Evolutionary conservation across 352 stramenopile genomes (phyloP).

Genomic region (Aphanomyces euteiches): DNA sequence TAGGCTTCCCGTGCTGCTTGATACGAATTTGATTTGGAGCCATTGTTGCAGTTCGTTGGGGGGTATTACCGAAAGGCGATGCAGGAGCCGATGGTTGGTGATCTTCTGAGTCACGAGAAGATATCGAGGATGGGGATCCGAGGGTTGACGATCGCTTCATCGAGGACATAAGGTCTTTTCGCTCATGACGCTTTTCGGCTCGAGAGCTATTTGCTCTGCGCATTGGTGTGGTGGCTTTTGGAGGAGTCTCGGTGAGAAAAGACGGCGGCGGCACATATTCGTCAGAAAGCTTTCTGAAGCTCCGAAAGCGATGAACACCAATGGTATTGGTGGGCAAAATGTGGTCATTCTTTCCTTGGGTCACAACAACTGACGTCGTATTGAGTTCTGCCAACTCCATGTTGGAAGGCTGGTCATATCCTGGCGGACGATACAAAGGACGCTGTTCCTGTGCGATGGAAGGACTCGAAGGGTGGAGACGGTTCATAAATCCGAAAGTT

Average conservation of each 20-base stretch:
- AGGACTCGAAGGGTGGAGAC: background rate
- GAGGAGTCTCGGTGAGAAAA: background rate
- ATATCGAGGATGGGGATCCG: conserved; percentile 8
- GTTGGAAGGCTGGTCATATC: conserved; percentile 33
- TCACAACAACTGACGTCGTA: conserved; percentile 54
- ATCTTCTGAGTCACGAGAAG: background rate
- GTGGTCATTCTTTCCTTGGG: background rate
- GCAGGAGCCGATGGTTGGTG: background rate
- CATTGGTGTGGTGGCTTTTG: background rate
- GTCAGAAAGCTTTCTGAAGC: background rate
- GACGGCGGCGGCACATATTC: background rate
- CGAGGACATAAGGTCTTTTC: background rate
- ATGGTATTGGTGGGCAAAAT: background rate
- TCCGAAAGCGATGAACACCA: conserved; percentile 6
- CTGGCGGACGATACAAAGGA: background rate
- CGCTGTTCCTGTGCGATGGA: background rate
- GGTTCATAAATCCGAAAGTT: conserved; percentile 23
- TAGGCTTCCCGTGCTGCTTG: background rate
- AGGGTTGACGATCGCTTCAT: background rate
- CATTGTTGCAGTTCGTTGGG: background rate
- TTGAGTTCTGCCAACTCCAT: conserved; percentile 62
- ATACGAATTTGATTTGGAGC: background rate
- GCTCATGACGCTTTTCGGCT: background rate
- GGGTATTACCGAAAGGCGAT: background rate
- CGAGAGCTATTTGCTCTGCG: background rate